A percentile compares a stretch with the other conserved stretches of the same genome.
Conservation (phyloP, 192 early-diverging fungal species). For the Coemansia sp. region DNA sequence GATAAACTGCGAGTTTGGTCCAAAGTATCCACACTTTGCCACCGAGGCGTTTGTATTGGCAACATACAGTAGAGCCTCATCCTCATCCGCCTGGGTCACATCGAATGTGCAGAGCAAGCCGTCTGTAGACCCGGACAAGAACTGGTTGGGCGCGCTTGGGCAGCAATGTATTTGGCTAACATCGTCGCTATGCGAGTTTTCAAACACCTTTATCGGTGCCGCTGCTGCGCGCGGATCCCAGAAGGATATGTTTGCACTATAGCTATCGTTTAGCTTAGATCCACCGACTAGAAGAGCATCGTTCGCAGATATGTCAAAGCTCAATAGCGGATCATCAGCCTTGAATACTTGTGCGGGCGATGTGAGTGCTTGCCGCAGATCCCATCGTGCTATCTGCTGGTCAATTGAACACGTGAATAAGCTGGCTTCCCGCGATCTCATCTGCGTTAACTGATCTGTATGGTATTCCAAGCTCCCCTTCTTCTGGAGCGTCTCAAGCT, state of each 20-base stretch:
- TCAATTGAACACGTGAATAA: slow-evolving; percentile 67
- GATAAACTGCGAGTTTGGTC: slow-evolving; percentile 82
- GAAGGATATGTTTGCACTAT: slow-evolving; percentile 47
- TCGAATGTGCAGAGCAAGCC: slow-evolving; percentile 78
- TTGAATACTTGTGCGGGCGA: slow-evolving; percentile 32
- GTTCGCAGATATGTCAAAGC: slow-evolving; percentile 50
- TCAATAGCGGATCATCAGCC: slow-evolving; percentile 53
- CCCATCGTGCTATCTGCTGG: slow-evolving; percentile 64
- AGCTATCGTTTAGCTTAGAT: slow-evolving; percentile 28
- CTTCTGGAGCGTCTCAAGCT: slow-evolving; percentile 52
- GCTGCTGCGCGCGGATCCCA: slow-evolving; percentile 28
- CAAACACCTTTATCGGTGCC: slow-evolving; percentile 21
- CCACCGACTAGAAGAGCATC: slow-evolving; percentile 35
- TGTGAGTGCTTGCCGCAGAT: slow-evolving; percentile 56
- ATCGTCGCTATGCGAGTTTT: slow-evolving; percentile 74
- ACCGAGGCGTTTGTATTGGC: slow-evolving; percentile 83
- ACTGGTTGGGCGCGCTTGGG: slow-evolving; percentile 48
- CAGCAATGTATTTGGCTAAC: slow-evolving; percentile 76
- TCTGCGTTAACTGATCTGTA: slow-evolving; percentile 61
- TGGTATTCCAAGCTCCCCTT: slow-evolving; percentile 59
- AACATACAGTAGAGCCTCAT: slow-evolving; percentile 80
- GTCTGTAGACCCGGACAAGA: slow-evolving; percentile 74
- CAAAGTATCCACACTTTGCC: slow-evolving; percentile 87
- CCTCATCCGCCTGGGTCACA: slow-evolving; percentile 72
- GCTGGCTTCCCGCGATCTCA: slow-evolving; percentile 52